Conservation (phyloP, 2,329 filamentous ascomycete species). For the Alternaria ventricosa region DNA sequence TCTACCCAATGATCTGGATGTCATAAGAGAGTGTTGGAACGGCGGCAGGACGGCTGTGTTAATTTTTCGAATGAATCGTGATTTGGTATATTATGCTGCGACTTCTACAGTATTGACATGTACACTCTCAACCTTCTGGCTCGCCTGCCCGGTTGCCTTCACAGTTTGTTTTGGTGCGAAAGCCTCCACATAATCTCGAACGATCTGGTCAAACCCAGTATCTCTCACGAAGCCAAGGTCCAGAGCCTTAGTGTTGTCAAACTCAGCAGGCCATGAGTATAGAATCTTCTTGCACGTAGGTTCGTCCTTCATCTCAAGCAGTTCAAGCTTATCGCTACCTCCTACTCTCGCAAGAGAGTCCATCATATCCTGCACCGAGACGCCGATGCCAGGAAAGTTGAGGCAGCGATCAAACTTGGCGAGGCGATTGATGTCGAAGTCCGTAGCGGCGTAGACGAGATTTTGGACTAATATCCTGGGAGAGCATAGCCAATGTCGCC, state of each 20-base stretch:
- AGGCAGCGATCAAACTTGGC: constrained; percentile 54
- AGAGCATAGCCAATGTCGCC: constrained; percentile 62
- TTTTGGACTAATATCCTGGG: constrained; percentile 61
- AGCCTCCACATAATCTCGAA: constrained; percentile 45
- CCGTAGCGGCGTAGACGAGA: constrained; percentile 53
- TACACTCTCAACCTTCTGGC: not conserved
- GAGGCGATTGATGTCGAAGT: constrained; percentile 54
- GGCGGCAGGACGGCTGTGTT: too few species aligned
- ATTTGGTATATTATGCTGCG: not conserved
- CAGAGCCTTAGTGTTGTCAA: constrained; percentile 61
- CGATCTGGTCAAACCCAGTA: constrained; percentile 48
- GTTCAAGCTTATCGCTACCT: constrained; percentile 55
- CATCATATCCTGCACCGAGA: constrained; percentile 61
- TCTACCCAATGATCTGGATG: too few species aligned
- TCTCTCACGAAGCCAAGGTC: constrained; percentile 57
- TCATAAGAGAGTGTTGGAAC: not conserved
- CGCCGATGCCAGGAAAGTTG: constrained; percentile 44
- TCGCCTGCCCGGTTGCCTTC: not conserved
- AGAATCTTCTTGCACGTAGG: constrained; percentile 56
- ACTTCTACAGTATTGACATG: not conserved
- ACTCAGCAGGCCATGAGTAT: constrained; percentile 59
- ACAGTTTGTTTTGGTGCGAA: not conserved
- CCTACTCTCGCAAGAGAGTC: constrained; percentile 59
- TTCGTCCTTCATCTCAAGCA: constrained; percentile 57
- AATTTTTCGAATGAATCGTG: not conserved